These are phyloP conservation scores for Oryza longistaminata DNA, from an alignment of 176 grass and related monocot genomes.

Conservation along the genomic window DNA sequence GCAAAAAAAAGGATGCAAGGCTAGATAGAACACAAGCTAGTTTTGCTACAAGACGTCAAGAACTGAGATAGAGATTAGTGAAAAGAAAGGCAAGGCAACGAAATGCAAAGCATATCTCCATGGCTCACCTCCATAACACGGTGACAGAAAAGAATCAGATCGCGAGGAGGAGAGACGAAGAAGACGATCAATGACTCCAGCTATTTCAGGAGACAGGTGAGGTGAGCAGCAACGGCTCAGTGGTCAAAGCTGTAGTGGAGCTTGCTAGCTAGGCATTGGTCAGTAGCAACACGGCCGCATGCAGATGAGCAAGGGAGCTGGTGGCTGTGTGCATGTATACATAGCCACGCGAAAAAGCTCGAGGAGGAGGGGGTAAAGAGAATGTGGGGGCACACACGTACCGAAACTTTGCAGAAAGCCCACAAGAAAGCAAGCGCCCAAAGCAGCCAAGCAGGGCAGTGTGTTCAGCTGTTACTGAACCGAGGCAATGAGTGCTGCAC, in stretches of 20 bases:
- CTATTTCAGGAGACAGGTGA: background rate
- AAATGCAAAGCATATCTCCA: conserved; percentile 10
- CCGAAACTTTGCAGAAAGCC: conserved; percentile 48
- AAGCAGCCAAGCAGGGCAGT: conserved; percentile 41
- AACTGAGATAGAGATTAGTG: background rate
- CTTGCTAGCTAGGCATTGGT: background rate
- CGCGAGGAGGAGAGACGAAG: conserved; percentile 7
- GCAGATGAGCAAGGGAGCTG: conserved; percentile 6
- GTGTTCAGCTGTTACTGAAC: conserved; percentile 27
- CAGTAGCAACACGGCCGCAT: conserved; percentile 5
- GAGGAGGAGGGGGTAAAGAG: conserved; percentile 1
- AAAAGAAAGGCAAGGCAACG: background rate
- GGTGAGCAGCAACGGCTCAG: background rate
- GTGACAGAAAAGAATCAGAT: conserved; percentile 1
- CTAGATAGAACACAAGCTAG: background rate
- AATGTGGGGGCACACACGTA: conserved; percentile 54
- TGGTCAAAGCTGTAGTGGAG: conserved; percentile 27
- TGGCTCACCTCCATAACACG: conserved; percentile 55
- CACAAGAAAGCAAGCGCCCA: conserved; percentile 45
- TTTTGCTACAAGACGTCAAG: background rate
- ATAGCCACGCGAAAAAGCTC: conserved; percentile 30
- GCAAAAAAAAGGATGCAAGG: background rate
- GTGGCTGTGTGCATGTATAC: conserved; percentile 53
- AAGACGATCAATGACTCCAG: background rate
- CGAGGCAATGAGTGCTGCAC: conserved; percentile 33